Base-by-base conservation (phyloP, 2,329 filamentous ascomycete genomes). In the Colletotrichum phormii region DNA sequence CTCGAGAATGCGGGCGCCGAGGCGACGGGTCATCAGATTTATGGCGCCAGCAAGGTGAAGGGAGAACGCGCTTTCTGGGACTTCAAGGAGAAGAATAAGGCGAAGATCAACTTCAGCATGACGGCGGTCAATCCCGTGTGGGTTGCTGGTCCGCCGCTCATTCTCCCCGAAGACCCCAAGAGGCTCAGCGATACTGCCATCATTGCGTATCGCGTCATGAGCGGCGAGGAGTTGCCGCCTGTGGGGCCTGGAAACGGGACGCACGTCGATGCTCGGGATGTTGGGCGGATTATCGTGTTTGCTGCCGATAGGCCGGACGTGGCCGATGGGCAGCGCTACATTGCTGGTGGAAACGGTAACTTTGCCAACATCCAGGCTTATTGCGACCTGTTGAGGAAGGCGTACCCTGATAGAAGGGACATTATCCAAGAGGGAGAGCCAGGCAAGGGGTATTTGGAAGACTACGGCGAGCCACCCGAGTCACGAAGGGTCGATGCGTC, bases 61-160 rank as follows among this genome's bases (percentile, higher is more conserved):
- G 79, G 76, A 1, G 82, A 83, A 66, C 77, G 77, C 51, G 78
- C 75, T 5, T 67, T 81, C 4, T 81, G 79, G 79, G 78, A 78
- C 18, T 80, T 78, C 58, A 63, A 75, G 7, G 71, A 78, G 3
- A 74, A 79, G 22, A 69, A 77, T 8, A 77, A 78, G 1, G 79
- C 75, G 0, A 57, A 74, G 9, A 81, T 79, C 62, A 57, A 35
- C 2, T 64, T 80, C 49, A 81, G 80, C 54, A 73, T 73, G 71
- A 58, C 67, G 35, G 57, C 60, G 5, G 31, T 73, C 15, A 73
- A 73, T n/a, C 71, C 71, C 13, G 54, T 71, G n/a, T 73, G 67
- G 66, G 71, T 73, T 1, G 60, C 46, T 6, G 74, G 74, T 15
- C 74, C 74, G 26, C 65, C 71, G 18, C 18, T 73, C 46, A 65